Conservation (phyloP, 2,329 filamentous ascomycete species). For the Nemania sp. region DNA sequence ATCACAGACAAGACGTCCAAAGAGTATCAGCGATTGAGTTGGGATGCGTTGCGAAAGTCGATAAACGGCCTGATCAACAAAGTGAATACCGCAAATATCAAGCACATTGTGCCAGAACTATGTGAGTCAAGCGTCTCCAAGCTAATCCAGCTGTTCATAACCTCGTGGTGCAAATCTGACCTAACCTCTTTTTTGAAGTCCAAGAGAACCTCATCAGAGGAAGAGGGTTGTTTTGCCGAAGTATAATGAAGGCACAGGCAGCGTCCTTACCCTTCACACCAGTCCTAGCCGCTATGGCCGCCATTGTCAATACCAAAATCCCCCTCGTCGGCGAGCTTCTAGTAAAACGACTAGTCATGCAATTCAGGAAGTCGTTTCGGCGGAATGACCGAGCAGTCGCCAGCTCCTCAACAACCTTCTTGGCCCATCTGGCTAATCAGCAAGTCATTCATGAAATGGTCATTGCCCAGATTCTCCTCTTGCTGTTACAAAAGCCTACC, state of each 20-base stretch:
- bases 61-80: slow-evolving; percentile 99
- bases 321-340: slow-evolving; percentile 93
- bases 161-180: too few species aligned
- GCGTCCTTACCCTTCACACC: slow-evolving; percentile 94
- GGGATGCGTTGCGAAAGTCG: slow-evolving; percentile 98
- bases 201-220: slow-evolving; percentile 91
- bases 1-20: slow-evolving; percentile 96
- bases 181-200: too few species aligned
- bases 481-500: slow-evolving; percentile 93
- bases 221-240: slow-evolving; percentile 85
- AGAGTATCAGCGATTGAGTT: slow-evolving; percentile 98
- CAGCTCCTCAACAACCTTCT: slow-evolving; percentile 87
- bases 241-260: slow-evolving; percentile 98
- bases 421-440: slow-evolving; percentile 94
- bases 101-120: slow-evolving; percentile 92
- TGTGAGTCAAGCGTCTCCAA: too few species aligned
- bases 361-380: slow-evolving; percentile 95
- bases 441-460: slow-evolving; percentile 95
- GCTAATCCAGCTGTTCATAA: too few species aligned
- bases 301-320: slow-evolving; percentile 96
- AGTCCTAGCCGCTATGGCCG: slow-evolving; percentile 93
- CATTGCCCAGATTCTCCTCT: slow-evolving; percentile 85
- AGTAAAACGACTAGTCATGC: slow-evolving; percentile 80
- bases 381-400: slow-evolving; percentile 97
- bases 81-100: slow-evolving; percentile 97